phyloP scores from a whole-genome alignment of 371 early-diverging fungal genomes.

The Mucor plumbeus region DNA sequence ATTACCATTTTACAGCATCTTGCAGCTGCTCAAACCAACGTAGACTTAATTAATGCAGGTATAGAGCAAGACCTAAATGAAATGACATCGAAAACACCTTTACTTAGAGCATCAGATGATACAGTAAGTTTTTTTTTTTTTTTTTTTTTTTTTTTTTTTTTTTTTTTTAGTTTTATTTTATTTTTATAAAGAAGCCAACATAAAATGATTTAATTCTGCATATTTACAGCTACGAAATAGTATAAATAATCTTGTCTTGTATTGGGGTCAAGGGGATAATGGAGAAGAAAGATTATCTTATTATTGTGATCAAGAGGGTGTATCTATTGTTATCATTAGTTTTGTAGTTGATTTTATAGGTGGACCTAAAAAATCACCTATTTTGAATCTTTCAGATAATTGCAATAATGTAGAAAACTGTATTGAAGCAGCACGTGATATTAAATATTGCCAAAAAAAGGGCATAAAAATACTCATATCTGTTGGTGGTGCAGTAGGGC shows the following conservation, averaged over 20 bases:
- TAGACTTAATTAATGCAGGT: not conserved
- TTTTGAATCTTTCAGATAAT: slow-evolving; percentile 61
- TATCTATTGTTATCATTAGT: slow-evolving; percentile 57
- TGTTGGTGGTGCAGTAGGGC: slow-evolving; percentile 57
- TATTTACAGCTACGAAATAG: not conserved
- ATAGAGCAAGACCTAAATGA: slow-evolving; percentile 1
- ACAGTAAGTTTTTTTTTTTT: not conserved
- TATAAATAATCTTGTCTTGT: slow-evolving; percentile 30
- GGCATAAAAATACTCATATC: slow-evolving; percentile 63
- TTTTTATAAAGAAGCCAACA: not conserved
- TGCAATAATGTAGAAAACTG: slow-evolving; percentile 52
- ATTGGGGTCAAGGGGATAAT: slow-evolving; percentile 43
- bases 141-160: too few relatives aligned
- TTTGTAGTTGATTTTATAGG: slow-evolving; percentile 57
- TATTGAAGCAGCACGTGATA: slow-evolving; percentile 58
- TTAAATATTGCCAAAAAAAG: slow-evolving; percentile 61
- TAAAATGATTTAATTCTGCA: not conserved
- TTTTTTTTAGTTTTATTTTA: too few relatives aligned
- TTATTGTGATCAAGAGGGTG: slow-evolving; percentile 62
- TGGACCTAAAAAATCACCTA: slow-evolving; percentile 39
- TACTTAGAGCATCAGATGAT: not conserved
- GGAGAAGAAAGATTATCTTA: slow-evolving; percentile 48
- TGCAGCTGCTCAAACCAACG: not conserved
- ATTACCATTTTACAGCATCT: not conserved
- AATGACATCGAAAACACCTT: not conserved